phyloP scores from a whole-genome alignment of 179 eudicot genomes.

The Spergularia azorica region DNA sequence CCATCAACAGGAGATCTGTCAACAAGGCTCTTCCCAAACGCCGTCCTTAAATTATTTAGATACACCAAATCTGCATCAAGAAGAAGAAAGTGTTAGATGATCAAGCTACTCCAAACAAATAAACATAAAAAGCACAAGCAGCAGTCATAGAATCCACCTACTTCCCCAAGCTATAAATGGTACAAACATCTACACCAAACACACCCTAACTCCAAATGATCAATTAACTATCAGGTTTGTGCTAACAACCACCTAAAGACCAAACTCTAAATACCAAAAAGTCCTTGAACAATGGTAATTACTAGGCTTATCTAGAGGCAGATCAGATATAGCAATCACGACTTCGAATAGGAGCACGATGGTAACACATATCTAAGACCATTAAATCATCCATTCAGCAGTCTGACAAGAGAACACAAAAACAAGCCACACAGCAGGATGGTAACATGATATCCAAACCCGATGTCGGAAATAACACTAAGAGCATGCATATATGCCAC shows the following conservation, averaged over 20 bases:
- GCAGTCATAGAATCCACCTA: not conserved
- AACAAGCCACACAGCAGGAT: not conserved
- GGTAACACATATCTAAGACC: not conserved
- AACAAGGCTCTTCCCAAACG: slow-evolving; percentile 28
- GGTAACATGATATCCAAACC: not conserved
- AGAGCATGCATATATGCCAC: slow-evolving; percentile 32
- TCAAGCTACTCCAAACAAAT: not conserved
- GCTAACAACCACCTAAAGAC: not conserved
- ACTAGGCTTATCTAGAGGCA: too few relatives aligned
- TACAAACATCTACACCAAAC: not conserved
- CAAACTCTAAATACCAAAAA: too few relatives aligned
- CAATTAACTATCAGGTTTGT: not conserved
- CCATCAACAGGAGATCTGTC: slow-evolving; percentile 33
- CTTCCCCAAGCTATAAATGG: not conserved
- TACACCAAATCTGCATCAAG: slow-evolving; percentile 21
- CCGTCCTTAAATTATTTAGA: slow-evolving; percentile 14
- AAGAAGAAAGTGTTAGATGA: slow-evolving; percentile 1
- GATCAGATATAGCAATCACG: too few relatives aligned
- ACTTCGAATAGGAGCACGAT: too few relatives aligned
- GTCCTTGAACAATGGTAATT: too few relatives aligned
- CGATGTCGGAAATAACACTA: slow-evolving; percentile 26
- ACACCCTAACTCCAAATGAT: not conserved
- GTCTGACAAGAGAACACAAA: not conserved
- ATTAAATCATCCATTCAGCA: not conserved
- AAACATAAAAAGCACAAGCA: not conserved